phyloP scores from a whole-genome alignment of 352 stramenopile genomes.

The Aphanomyces cochlioides region DNA sequence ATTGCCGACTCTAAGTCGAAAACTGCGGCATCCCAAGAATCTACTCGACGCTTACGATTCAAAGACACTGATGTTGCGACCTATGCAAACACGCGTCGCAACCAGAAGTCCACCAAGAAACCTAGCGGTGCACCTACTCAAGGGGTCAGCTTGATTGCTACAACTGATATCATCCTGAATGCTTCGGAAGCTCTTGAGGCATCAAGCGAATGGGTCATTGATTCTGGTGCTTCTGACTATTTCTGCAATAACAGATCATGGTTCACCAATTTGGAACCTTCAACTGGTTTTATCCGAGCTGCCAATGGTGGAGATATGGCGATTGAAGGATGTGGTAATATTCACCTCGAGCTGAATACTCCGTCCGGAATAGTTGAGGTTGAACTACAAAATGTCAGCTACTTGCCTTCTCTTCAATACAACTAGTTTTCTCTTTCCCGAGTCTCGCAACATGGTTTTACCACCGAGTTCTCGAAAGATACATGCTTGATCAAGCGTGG shows the following conservation, averaged over 20 bases:
- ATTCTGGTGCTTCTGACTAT: slow-evolving; percentile 2
- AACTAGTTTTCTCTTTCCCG: slow-evolving; percentile 3
- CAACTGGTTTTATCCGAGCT: background rate
- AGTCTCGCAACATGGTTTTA: background rate
- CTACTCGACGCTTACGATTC: no score
- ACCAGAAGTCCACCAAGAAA: background rate
- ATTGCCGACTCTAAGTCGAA: background rate
- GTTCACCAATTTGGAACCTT: background rate
- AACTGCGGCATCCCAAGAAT: no score
- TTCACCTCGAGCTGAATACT: background rate
- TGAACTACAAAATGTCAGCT: background rate
- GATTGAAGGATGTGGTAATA: slow-evolving; percentile 1
- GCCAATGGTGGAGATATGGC: background rate
- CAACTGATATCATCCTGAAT: background rate
- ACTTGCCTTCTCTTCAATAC: background rate
- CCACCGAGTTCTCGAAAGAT: slow-evolving; percentile 2
- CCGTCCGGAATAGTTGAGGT: background rate
- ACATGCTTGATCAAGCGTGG: background rate
- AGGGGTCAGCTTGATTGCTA: background rate
- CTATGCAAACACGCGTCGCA: background rate
- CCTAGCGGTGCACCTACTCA: background rate
- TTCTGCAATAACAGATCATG: background rate
- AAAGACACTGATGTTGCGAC: background rate
- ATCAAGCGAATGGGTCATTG: background rate
- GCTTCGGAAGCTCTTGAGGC: no score